Percentiles rank a stretch among this genome's conserved stretches.
Evolutionary conservation across 257 asterid genomes (phyloP).

Genomic region (Plantago major): DNA sequence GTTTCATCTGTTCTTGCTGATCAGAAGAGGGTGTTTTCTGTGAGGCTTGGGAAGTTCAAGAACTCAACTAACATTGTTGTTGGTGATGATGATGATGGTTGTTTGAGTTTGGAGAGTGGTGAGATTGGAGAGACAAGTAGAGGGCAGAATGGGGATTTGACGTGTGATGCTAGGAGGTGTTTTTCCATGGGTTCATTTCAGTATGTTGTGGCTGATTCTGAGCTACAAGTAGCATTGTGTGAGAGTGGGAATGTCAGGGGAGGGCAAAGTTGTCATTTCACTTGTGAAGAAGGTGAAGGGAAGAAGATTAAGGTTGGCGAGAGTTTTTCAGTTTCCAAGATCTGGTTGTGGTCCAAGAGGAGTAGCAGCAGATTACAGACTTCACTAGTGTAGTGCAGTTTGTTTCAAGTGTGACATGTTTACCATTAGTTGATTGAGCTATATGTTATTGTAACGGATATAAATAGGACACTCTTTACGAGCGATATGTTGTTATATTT

Average conservation of each 20-base stretch:
- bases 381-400: conserved; percentile 20
- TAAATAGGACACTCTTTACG: too few species aligned
- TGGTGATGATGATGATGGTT: conserved; percentile 1
- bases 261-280: conserved; percentile 49
- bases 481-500: too few species aligned
- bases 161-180: conserved; percentile 70
- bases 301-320: conserved; percentile 75
- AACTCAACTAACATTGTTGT: conserved; percentile 16
- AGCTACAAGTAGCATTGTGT: conserved; percentile 67
- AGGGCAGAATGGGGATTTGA: conserved; percentile 38
- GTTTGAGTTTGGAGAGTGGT: conserved; percentile 17
- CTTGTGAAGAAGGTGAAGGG: conserved; percentile 41
- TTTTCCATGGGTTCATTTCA: conserved; percentile 93
- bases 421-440: too few species aligned
- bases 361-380: conserved; percentile 60
- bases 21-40: conserved; percentile 67
- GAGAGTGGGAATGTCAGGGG: conserved; percentile 34
- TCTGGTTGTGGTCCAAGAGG: conserved; percentile 93
- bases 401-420: too few species aligned
- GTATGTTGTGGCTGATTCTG: conserved; percentile 86
- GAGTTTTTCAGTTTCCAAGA: conserved; percentile 96
- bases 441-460: too few species aligned
- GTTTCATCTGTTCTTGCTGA: conserved; percentile 29
- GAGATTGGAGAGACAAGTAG: conserved; percentile 84
- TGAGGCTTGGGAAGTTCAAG: conserved; percentile 79